Evolutionary conservation across 2,329 filamentous ascomycete species (phyloP), one percentile per base, ranked within the genome.

Genomic region (Trichoderma semiorbis): DNA sequence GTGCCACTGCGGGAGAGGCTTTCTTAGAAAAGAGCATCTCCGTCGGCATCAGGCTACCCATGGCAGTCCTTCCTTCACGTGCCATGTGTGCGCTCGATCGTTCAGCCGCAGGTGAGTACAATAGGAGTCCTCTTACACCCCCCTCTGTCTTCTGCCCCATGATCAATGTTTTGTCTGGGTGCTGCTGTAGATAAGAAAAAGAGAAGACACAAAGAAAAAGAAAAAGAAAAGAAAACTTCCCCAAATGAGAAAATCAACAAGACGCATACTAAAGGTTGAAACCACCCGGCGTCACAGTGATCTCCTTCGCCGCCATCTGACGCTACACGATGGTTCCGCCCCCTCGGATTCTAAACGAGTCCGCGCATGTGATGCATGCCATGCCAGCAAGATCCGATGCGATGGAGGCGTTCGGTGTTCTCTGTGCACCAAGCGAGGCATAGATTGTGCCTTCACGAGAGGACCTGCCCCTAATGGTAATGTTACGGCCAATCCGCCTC

Each of bases 351-450:
- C 77, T 6, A 78, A 83, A 60, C 79, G 79, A 28, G 81, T 80
- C 32, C 78, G 79, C 8, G 83, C 84, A 11, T 85, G 84, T 63
- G 79, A 84, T 73, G 78, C 81, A 7, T 85, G 84, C 32, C 84
- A 83, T 62, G 76, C 80, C n/a, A 84, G 81, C 72, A 85, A 85
- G 75, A 83, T 81, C 2, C 84, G 83, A 72, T 85, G 84, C 64
- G 80, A 83, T 71, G 84, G 84, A 2, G 80, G 81, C 14, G 70
- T 75, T 2, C 78, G 77, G 28, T 85, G 84, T 58, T 78, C 80
- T 1, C 79, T 82, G 2, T 85, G 83, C 60, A 73, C 74, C 5
- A 84, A 83, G 73, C 78, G 81, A 70, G 79, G 78, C 2, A 78
- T 83, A 21, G 73, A 74, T 18, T 85, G 84, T 72, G 80, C 78